phyloP scores from a whole-genome alignment of 2,329 filamentous ascomycete genomes.

The Aspergillus awamori region DNA sequence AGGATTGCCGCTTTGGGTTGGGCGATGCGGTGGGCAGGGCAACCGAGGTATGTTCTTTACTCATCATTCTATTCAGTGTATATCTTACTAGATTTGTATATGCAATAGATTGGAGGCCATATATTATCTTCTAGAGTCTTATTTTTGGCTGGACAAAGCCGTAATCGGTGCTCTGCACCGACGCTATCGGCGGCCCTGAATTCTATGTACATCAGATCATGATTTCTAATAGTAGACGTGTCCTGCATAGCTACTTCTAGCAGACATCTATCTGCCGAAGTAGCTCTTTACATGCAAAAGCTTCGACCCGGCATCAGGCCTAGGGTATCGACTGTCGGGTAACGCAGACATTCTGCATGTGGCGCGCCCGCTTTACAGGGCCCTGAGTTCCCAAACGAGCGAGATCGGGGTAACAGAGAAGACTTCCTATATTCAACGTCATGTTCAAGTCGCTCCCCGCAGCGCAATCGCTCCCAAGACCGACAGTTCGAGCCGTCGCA shows the following conservation, averaged over 20 bases:
- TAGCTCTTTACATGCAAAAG: neutral
- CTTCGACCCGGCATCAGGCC: neutral
- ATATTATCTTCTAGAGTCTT: too few relatives aligned
- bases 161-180: neutral
- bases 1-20: constrained; percentile 33
- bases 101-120: too few relatives aligned
- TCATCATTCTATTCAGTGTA: neutral
- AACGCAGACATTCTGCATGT: neutral
- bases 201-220: neutral
- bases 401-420: neutral
- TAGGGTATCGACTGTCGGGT: neutral
- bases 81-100: too few relatives aligned
- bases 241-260: neutral
- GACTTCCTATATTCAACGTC: neutral
- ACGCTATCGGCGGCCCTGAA: neutral
- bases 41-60: constrained; percentile 26
- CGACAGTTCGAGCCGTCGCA: constrained; percentile 61
- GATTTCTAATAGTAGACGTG: too few relatives aligned
- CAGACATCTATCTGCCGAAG: neutral
- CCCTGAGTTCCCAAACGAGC: neutral
- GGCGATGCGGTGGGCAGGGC: constrained; percentile 33
- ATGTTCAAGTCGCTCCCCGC: constrained; percentile 57
- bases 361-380: neutral
- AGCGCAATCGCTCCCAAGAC: constrained; percentile 78
- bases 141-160: neutral